A percentile compares a stretch with the other conserved stretches of the same genome.
Evolutionary conservation across 305 asterid species (phyloP).

Genomic region (Rubia tinctorum): DNA sequence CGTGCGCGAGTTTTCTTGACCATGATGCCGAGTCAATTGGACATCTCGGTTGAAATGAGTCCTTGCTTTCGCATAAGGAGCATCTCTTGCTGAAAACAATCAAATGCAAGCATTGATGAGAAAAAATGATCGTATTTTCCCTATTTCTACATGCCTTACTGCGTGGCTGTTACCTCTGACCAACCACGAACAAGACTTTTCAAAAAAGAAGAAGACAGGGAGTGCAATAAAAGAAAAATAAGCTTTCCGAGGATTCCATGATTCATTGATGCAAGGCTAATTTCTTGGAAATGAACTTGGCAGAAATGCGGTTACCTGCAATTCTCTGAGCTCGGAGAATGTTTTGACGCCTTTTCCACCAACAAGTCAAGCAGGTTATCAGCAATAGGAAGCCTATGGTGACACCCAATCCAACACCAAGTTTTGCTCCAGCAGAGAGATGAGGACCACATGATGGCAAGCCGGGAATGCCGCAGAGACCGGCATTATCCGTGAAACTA

Average conservation of each 20-base stretch:
- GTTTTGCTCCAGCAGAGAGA: conserved; percentile 71
- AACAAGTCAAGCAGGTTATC: conserved; percentile 63
- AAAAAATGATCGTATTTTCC: neutral
- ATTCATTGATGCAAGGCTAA: neutral
- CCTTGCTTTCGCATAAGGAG: conserved; percentile 88
- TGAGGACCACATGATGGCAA: conserved; percentile 70
- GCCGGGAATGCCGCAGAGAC: conserved; percentile 97
- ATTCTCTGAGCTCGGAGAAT: conserved; percentile 85
- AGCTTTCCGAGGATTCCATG: neutral
- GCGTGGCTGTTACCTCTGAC: no score
- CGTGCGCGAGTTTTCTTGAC: conserved; percentile 64
- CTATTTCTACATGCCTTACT: neutral
- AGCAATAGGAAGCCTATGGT: conserved; percentile 50
- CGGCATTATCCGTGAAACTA: conserved; percentile 94
- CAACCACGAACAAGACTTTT: neutral
- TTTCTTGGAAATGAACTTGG: neutral
- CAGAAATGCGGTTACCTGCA: conserved; percentile 45
- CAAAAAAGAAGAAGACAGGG: neutral
- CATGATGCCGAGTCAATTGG: conserved; percentile 66
- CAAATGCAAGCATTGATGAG: neutral
- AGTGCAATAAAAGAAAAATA: neutral
- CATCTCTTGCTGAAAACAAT: conserved; percentile 65
- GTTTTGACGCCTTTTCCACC: conserved; percentile 96
- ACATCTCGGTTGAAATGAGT: conserved; percentile 74
- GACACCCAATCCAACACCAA: conserved; percentile 65